Conservation (phyloP, 1,139 yeast species). For the Suhomyces yuchorum region DNA sequence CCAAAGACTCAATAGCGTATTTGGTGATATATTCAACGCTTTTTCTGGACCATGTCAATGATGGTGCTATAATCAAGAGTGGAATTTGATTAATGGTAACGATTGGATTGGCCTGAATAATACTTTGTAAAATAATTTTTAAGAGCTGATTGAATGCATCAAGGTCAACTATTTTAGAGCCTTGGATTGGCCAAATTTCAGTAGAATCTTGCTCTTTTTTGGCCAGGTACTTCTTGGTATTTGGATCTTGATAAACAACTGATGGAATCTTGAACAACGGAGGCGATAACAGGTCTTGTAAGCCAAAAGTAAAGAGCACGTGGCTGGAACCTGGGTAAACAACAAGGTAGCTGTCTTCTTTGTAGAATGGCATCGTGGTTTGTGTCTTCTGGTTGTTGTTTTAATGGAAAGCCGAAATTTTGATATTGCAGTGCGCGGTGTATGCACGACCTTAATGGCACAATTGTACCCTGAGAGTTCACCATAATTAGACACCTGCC, state of each 20-base stretch:
- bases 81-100: constrained; percentile 52
- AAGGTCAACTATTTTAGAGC: constrained; percentile 64
- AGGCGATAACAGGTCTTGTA: constrained; percentile 76
- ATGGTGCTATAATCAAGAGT: constrained; percentile 59
- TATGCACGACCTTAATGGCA: constrained; percentile 6
- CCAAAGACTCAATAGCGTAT: constrained; percentile 72
- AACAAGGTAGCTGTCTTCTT: constrained; percentile 63
- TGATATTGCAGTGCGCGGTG: neutral
- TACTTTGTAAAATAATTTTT: constrained; percentile 59
- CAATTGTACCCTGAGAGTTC: neutral
- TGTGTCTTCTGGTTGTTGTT: constrained; percentile 4
- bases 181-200: constrained; percentile 62
- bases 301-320: constrained; percentile 79
- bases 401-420: neutral
- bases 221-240: constrained; percentile 44
- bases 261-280: constrained; percentile 79
- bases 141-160: constrained; percentile 73
- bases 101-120: constrained; percentile 52
- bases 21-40: constrained; percentile 71
- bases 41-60: constrained; percentile 67
- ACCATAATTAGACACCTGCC: neutral
- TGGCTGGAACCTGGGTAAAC: constrained; percentile 80
- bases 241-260: constrained; percentile 60
- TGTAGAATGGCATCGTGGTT: constrained; percentile 54
- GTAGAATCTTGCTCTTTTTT: constrained; percentile 29